These are phyloP conservation scores for Aspergillus novofumigatus DNA, from an alignment of 2,329 filamentous ascomycete species.

Conservation along the genomic window DNA sequence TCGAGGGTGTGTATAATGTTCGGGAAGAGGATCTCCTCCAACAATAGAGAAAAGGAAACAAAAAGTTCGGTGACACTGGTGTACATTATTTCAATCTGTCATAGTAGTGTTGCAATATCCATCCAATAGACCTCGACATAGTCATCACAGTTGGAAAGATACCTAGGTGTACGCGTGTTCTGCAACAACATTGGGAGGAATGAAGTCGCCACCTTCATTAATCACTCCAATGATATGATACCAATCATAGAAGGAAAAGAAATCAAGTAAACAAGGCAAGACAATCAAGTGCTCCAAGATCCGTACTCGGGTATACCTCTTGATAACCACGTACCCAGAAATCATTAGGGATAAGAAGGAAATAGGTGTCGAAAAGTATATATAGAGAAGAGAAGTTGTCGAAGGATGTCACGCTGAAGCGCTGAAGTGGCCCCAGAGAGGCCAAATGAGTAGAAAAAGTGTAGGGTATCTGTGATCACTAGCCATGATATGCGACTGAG, in stretches of 20 bases:
- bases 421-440: constrained; percentile 2
- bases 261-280: background rate
- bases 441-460: constrained; percentile 5
- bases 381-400: constrained; percentile 14
- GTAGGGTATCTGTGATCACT: constrained; percentile 4
- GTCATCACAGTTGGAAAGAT: background rate
- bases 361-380: constrained; percentile 15
- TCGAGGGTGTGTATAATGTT: constrained; percentile 39
- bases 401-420: constrained; percentile 7
- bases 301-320: constrained; percentile 2
- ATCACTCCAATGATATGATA: background rate
- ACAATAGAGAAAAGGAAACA: background rate
- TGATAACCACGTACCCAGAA: constrained; percentile 1
- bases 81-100: background rate
- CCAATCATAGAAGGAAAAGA: background rate
- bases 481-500: background rate
- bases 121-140: background rate
- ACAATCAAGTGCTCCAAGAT: background rate
- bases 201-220: background rate
- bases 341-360: constrained; percentile 13
- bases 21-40: constrained; percentile 27
- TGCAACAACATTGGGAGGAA: background rate
- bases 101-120: background rate
- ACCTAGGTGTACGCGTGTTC: background rate
- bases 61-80: background rate